Percentiles rank a stretch among this genome's conserved stretches.
These are phyloP conservation scores for Fusarium nanum DNA, from an alignment of 2,329 filamentous ascomycete species.

Conservation along the genomic window DNA sequence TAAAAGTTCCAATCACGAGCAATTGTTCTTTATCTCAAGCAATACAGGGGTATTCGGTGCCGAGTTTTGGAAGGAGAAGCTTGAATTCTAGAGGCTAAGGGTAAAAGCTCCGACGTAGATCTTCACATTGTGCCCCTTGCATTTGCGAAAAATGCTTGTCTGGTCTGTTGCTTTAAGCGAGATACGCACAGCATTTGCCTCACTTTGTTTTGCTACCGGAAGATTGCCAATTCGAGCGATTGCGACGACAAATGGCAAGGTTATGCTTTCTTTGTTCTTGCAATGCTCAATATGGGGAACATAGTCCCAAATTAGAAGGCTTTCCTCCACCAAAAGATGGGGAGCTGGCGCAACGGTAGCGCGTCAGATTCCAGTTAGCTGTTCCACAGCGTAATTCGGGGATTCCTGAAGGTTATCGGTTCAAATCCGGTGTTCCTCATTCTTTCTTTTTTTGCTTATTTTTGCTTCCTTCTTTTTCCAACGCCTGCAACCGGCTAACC, in stretches of 20 bases:
- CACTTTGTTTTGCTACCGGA: not conserved
- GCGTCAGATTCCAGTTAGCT: constrained; percentile 17
- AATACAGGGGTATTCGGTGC: constrained; percentile 5
- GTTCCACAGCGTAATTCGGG: not conserved
- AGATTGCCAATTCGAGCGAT: not conserved
- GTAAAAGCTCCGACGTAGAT: constrained; percentile 26
- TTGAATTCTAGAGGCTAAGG: constrained; percentile 6
- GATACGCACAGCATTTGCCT: not conserved
- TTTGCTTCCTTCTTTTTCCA: too few relatives aligned
- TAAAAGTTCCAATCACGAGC: constrained; percentile 37
- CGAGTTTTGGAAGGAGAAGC: constrained; percentile 17
- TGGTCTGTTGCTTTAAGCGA: not conserved
- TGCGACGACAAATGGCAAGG: not conserved
- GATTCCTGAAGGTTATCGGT: constrained; percentile 17
- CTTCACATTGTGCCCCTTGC: not conserved
- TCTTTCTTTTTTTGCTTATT: not conserved
- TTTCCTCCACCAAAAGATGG: not conserved
- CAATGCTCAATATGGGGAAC: rapidly evolving
- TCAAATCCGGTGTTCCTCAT: constrained; percentile 20
- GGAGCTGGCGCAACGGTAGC: constrained; percentile 21
- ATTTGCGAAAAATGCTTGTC: constrained; percentile 2
- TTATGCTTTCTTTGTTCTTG: too few relatives aligned
- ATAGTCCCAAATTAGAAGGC: rapidly evolving
- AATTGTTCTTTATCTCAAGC: not conserved
- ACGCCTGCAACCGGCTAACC: not conserved